Conservation (phyloP, 2,329 filamentous ascomycete genomes). For the Aspergillus cejpii region DNA sequence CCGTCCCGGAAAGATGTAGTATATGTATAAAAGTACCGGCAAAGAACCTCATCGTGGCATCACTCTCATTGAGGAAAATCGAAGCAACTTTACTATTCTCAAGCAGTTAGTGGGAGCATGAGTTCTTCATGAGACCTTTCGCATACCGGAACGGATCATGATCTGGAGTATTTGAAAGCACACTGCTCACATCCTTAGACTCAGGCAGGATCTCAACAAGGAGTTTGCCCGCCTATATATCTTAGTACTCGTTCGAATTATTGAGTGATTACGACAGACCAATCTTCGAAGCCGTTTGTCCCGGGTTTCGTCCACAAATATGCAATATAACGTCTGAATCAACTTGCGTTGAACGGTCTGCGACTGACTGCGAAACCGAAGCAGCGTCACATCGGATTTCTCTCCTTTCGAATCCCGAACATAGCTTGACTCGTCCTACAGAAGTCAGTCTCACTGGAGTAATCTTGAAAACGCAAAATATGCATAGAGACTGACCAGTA, state of each 20-base stretch:
- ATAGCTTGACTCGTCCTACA: constrained; percentile 10
- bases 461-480: neutral
- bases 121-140: neutral
- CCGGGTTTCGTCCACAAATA: constrained; percentile 8
- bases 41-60: constrained; percentile 16
- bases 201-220: constrained; percentile 18
- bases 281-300: constrained; percentile 10
- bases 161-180: neutral
- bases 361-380: neutral
- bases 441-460: constrained; percentile 4
- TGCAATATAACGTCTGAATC: neutral
- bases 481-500: constrained; percentile 12
- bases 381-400: constrained; percentile 2
- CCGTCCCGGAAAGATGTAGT: constrained; percentile 5
- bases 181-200: constrained; percentile 6
- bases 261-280: constrained; percentile 10
- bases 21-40: constrained; percentile 17
- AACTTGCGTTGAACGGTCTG: constrained; percentile 5
- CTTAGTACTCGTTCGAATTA: neutral
- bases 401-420: neutral
- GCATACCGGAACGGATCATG: constrained; percentile 3
- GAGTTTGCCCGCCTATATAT: constrained; percentile 14
- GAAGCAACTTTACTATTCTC: constrained; percentile 5
- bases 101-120: neutral
- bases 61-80: constrained; percentile 10